Evolutionary conservation across 2,329 filamentous ascomycete genomes (phyloP), one percentile per base, ranked within the genome.

Genomic region (Coleophoma cylindrospora): DNA sequence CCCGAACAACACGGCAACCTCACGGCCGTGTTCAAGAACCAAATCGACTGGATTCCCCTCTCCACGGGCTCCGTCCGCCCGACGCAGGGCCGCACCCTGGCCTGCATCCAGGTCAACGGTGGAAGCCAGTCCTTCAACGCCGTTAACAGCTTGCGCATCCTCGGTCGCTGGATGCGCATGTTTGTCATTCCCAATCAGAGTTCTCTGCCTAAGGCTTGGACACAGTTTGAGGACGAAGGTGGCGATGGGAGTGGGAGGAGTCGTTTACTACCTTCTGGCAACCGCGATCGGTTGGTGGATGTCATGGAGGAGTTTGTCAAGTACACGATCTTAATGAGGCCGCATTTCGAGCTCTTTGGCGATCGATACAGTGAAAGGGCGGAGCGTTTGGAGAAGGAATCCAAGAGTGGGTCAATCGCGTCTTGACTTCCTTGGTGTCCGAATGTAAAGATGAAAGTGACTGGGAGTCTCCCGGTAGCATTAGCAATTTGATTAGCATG

Each of bases 271-370:
- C 70, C 76, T 0, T 78, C 80, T 59, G 69, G 71, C 0, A 84
- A 84, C 54, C 66, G 81, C 11, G 78, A 84, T 49, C 69, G 81
- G 2, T 57, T 85, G 13, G 80, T 85, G 1, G 81, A 86, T 66
- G 84, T 80, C 54, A 84, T 85, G 76, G 83, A 87, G 66, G 84
- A 87, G 63, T 77, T 87, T 64, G 82, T 87, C 4, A 86, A 86
- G 63, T 85, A 83, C 59, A 86, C 80, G 0, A 73, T 86, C 27
- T 54, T 86, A 1, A 84, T 86, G 80, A 67, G 80, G 48, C 75
- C 76, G 21, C 77, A 84, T 56, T 75, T 84, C 54, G 74, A 74
- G 22, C 63, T 85, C 2, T 85, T 86, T 61, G 74, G 70, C 1
- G 82, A 86, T 66, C 70, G 83, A 9, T 85, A 70, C 53, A 86